These are phyloP conservation scores for Monilinia fructigena DNA, from an alignment of 2,329 filamentous ascomycete species.

Conservation along the genomic window DNA sequence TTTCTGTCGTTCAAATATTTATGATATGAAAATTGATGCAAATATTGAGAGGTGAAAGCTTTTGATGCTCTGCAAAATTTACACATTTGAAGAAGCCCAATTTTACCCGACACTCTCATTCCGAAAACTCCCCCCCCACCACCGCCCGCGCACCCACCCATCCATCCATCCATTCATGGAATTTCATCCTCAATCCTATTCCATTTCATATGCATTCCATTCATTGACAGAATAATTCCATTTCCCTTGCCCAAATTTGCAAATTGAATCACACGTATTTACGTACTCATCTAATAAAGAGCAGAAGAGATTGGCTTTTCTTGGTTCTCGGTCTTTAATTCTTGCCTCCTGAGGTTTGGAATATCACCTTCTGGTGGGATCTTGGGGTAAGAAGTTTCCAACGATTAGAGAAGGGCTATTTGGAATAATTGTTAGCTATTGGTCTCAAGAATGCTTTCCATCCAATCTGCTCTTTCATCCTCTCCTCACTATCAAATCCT, in stretches of 20 bases:
- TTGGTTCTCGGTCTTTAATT: not conserved
- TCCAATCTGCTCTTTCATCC: not conserved
- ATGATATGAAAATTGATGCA: not conserved
- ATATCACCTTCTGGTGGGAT: conserved; percentile 52
- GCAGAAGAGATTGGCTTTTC: not conserved
- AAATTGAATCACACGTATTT: conserved; percentile 10
- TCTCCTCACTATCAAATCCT: not conserved
- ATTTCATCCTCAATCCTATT: not conserved
- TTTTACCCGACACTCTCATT: not conserved
- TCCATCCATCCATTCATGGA: not conserved
- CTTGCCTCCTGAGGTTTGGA: conserved; percentile 30
- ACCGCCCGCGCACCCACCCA: not conserved
- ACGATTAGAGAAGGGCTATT: conserved; percentile 86
- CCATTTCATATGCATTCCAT: not conserved
- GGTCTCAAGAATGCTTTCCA: not conserved
- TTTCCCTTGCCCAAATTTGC: not conserved
- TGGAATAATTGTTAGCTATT: not conserved
- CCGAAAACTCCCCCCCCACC: conserved; percentile 1
- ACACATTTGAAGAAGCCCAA: not conserved
- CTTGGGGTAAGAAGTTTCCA: conserved; percentile 92
- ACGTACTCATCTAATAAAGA: conserved; percentile 20
- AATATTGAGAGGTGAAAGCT: conserved; percentile 6
- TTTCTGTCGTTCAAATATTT: too few relatives aligned
- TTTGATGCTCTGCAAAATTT: not conserved
- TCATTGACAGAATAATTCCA: too few relatives aligned